A percentile compares a stretch with the other conserved stretches of the same genome.
These are phyloP conservation scores for Penicillium nordicum DNA, from an alignment of 2,329 filamentous ascomycete genomes.

Conservation along the genomic window DNA sequence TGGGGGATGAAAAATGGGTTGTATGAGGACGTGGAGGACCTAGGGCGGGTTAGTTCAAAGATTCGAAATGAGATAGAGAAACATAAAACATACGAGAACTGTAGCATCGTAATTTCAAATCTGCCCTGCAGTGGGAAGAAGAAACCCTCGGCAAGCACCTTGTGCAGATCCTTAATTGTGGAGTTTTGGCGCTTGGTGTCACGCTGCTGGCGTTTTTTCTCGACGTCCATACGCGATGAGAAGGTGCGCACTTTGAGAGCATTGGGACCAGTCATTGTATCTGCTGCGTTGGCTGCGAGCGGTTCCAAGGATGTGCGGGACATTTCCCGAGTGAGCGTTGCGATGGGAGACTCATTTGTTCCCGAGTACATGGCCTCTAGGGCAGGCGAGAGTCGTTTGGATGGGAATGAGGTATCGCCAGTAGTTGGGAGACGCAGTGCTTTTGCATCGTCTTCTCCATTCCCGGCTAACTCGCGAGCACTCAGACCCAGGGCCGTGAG, in stretches of 20 bases:
- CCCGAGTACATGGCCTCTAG: conserved; percentile 68
- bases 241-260: conserved; percentile 87
- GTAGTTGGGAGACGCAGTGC: conserved; percentile 31
- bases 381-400: conserved; percentile 70
- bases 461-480: conserved; percentile 79
- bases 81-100: conserved; percentile 41
- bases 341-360: conserved; percentile 54
- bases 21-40: conserved; percentile 38
- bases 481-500: conserved; percentile 78
- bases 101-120: conserved; percentile 64
- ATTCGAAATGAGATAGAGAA: background rate
- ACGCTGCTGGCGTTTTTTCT: conserved; percentile 50
- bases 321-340: conserved; percentile 64
- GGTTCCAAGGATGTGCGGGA: conserved; percentile 74
- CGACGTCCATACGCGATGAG: conserved; percentile 68
- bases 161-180: conserved; percentile 73
- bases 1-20: conserved; percentile 70
- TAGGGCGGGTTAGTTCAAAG: conserved; percentile 14
- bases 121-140: conserved; percentile 83
- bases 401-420: conserved; percentile 63
- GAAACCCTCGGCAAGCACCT: conserved; percentile 70
- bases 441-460: conserved; percentile 55
- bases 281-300: conserved; percentile 75
- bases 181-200: conserved; percentile 50
- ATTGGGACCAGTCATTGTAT: conserved; percentile 73